Conservation (phyloP, 805 yeast genomes). For the Millerozyma acaciae region DNA sequence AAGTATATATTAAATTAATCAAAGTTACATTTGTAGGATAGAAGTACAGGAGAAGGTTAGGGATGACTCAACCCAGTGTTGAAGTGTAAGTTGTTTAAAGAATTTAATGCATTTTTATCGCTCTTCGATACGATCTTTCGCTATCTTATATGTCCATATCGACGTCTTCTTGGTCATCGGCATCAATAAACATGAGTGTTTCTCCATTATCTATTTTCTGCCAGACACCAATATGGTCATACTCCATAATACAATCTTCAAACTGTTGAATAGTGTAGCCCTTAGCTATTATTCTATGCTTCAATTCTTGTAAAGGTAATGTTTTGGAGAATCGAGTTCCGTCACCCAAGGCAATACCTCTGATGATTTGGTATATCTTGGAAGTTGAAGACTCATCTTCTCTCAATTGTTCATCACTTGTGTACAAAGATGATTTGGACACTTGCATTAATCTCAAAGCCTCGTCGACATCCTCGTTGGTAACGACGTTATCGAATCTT, state of each 20-base stretch:
- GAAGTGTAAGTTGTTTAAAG: too few species aligned
- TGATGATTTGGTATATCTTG: conserved; percentile 67
- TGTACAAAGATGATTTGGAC: conserved; percentile 76
- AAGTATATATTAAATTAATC: too few species aligned
- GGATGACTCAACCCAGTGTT: too few species aligned
- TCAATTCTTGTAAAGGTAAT: conserved; percentile 46
- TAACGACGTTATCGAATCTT: conserved; percentile 71
- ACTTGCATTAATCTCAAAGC: conserved; percentile 83
- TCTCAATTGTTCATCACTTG: conserved; percentile 45
- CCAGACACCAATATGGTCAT: conserved; percentile 71
- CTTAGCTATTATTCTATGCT: conserved; percentile 65
- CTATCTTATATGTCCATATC: conserved; percentile 19
- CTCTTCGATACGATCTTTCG: too few species aligned
- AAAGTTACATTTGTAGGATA: too few species aligned
- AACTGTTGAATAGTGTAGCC: conserved; percentile 83
- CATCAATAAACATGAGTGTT: conserved; percentile 52
- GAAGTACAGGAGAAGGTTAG: too few species aligned
- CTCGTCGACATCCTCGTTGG: conserved; percentile 85
- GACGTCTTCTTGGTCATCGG: conserved; percentile 35
- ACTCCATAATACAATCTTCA: conserved; percentile 70
- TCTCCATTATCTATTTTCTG: conserved; percentile 69
- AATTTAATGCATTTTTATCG: too few species aligned
- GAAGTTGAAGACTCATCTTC: conserved; percentile 68
- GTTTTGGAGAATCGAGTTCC: conserved; percentile 24
- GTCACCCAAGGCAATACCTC: conserved; percentile 47